These are phyloP conservation scores for Cercospora berteroae DNA, from an alignment of 2,329 filamentous ascomycete species.

Conservation along the genomic window DNA sequence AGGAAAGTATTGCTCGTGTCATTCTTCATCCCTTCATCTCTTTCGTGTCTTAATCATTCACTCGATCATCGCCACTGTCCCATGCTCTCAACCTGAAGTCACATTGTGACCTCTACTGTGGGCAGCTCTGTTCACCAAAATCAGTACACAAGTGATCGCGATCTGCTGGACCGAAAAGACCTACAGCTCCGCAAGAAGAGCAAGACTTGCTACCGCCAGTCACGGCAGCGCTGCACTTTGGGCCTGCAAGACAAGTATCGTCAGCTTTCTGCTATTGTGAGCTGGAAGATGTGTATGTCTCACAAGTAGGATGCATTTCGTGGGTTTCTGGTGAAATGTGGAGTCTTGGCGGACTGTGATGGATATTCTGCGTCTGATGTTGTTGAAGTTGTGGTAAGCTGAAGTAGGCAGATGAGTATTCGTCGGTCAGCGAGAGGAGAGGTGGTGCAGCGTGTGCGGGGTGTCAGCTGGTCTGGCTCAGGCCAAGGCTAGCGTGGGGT, in stretches of 20 bases:
- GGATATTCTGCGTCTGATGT: not conserved
- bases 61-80: not conserved
- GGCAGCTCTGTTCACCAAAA: constrained; percentile 28
- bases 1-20: not conserved
- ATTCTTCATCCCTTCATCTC: not conserved
- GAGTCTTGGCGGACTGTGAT: constrained; percentile 1
- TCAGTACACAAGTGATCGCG: not conserved
- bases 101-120: constrained; percentile 21
- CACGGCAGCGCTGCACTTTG: constrained; percentile 35
- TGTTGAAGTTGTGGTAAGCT: not conserved
- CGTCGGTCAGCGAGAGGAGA: not conserved
- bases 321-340: not conserved
- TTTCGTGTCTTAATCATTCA: not conserved
- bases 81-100: no score
- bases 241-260: constrained; percentile 23
- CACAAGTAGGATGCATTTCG: constrained; percentile 27
- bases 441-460: not conserved
- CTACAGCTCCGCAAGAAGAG: constrained; percentile 35
- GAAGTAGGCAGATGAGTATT: not conserved
- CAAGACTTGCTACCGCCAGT: constrained; percentile 36
- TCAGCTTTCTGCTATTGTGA: not conserved
- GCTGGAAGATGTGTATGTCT: not conserved
- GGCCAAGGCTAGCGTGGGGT: not conserved
- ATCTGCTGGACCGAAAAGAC: no score
- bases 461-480: not conserved